phyloP scores from a whole-genome alignment of 306 rosid genomes.

The Spatholobus suberectus region DNA sequence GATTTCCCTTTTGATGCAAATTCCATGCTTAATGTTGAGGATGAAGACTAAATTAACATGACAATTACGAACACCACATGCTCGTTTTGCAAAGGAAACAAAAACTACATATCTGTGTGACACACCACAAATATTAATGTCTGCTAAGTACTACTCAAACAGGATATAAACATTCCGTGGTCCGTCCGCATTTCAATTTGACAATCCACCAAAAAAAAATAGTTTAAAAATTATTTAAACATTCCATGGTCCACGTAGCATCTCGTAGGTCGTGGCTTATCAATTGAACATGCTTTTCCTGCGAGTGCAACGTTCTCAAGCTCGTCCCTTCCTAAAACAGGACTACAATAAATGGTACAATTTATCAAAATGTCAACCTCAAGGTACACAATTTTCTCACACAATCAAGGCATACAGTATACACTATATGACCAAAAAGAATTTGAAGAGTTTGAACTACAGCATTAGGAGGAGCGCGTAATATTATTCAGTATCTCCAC shows the following conservation, averaged over 20 bases:
- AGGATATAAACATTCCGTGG: not conserved
- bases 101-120: not conserved
- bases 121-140: not conserved
- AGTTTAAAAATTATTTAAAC: constrained; percentile 13
- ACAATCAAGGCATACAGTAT: constrained; percentile 50
- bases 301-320: constrained; percentile 39
- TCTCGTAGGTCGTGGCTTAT: constrained; percentile 26
- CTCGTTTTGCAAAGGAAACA: not conserved
- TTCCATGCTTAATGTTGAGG: not conserved
- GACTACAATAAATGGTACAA: constrained; percentile 30
- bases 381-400: constrained; percentile 40
- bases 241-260: not conserved
- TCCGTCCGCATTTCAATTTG: constrained; percentile 21
- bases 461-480: constrained; percentile 26
- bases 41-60: not conserved
- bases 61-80: not conserved
- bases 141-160: constrained; percentile 2
- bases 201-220: constrained; percentile 2
- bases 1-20: not conserved
- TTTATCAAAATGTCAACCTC: constrained; percentile 38
- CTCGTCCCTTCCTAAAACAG: constrained; percentile 44
- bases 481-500: constrained; percentile 31
- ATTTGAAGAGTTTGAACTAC: constrained; percentile 44
- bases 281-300: constrained; percentile 40
- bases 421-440: constrained; percentile 51